These are phyloP conservation scores for Colletotrichum gigasporum DNA, from an alignment of 2,329 filamentous ascomycete species.

Conservation along the genomic window DNA sequence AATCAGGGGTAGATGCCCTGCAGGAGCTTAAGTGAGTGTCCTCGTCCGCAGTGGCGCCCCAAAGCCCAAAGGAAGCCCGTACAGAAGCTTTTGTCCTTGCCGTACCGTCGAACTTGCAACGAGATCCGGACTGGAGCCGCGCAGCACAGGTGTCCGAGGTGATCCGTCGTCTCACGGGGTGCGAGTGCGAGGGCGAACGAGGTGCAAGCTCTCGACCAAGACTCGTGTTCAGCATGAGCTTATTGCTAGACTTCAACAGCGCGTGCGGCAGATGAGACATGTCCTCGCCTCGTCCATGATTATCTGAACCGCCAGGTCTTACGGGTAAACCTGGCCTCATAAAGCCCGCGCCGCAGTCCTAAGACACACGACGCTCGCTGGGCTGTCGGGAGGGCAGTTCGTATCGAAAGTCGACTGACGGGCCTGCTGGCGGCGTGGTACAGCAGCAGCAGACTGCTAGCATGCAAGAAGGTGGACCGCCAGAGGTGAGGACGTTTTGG, in stretches of 20 bases:
- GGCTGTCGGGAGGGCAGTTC: conserved; percentile 18
- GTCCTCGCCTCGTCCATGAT: conserved; percentile 4
- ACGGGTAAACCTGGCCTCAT: not conserved
- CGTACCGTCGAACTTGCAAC: not conserved
- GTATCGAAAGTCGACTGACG: conserved; percentile 31
- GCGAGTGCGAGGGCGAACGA: not conserved
- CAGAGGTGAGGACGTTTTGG: conserved; percentile 6
- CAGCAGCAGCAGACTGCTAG: conserved; percentile 21
- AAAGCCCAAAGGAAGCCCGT: too few relatives aligned
- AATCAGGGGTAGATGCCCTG: conserved; percentile 23
- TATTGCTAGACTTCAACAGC: conserved; percentile 1
- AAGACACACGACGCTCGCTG: conserved; percentile 9
- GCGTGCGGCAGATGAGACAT: conserved; percentile 21
- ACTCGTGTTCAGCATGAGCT: conserved; percentile 6
- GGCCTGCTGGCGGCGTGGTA: conserved; percentile 12
- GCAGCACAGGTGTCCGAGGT: not conserved
- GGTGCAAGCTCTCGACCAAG: not conserved
- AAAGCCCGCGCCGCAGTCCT: not conserved
- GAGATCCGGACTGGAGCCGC: not conserved
- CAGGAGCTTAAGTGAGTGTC: conserved; percentile 13
- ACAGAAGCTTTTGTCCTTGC: not conserved
- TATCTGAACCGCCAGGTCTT: conserved; percentile 8
- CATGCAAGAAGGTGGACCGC: conserved; percentile 14
- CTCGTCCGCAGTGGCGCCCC: not conserved
- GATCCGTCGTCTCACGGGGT: conserved; percentile 6